Evolutionary conservation across 2,329 filamentous ascomycete genomes (phyloP).

Genomic region (Dactylellina parvicollis): DNA sequence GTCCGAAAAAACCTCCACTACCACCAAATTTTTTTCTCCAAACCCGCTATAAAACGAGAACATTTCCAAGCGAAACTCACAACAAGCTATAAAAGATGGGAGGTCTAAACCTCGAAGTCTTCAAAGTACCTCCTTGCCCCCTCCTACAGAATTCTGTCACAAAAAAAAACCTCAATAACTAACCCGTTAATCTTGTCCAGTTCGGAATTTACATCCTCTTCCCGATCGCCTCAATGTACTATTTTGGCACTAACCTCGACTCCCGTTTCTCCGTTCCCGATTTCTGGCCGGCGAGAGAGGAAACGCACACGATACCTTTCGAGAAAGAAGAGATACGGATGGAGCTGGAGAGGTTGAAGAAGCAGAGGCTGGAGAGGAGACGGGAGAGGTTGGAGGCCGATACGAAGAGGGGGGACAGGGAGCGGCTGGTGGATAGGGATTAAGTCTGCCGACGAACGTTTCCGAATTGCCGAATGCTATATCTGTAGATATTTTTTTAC

Average conservation of each 20-base stretch:
- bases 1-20: not conserved
- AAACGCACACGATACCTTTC: constrained; percentile 79
- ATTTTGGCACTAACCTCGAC: constrained; percentile 98
- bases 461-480: too few species aligned
- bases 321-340: constrained; percentile 83
- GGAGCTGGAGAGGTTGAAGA: constrained; percentile 74
- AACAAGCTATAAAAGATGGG: constrained; percentile 67
- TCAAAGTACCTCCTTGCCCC: constrained; percentile 73
- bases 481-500: too few species aligned
- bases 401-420: not conserved
- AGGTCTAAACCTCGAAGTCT: constrained; percentile 90
- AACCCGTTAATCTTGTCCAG: constrained; percentile 64
- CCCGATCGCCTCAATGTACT: constrained; percentile 99
- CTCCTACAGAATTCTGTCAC: constrained; percentile 1
- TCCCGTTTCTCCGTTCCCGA: constrained; percentile 84
- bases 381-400: constrained; percentile 42
- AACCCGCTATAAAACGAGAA: not conserved
- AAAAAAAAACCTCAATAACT: constrained; percentile 9
- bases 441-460: too few species aligned
- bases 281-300: constrained; percentile 89
- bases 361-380: constrained; percentile 59
- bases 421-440: constrained; percentile 20
- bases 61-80: not conserved
- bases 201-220: constrained; percentile 99
- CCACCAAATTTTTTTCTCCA: not conserved